These are phyloP conservation scores for Plasmopara viticola DNA, from an alignment of 352 stramenopile genomes.

Conservation along the genomic window DNA sequence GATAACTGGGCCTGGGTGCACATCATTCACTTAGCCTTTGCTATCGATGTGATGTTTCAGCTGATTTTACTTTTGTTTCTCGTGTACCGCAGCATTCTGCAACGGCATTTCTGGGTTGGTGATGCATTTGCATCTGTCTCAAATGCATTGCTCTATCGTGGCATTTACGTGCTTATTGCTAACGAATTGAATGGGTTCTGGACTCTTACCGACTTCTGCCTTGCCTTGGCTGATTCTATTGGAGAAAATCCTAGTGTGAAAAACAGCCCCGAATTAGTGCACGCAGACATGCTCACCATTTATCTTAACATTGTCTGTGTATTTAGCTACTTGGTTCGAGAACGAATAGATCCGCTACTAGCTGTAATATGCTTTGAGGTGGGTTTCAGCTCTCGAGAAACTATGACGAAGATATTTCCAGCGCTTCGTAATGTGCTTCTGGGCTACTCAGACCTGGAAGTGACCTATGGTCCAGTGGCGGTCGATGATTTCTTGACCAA, in stretches of 20 bases:
- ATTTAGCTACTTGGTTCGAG: slow-evolving; percentile 27
- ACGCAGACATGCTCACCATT: slow-evolving; percentile 34
- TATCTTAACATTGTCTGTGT: slow-evolving; percentile 27
- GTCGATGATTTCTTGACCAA: slow-evolving; percentile 20
- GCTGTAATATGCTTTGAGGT: slow-evolving; percentile 26
- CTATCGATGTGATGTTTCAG: slow-evolving; percentile 31
- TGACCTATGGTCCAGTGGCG: slow-evolving; percentile 8
- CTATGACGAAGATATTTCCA: slow-evolving; percentile 15
- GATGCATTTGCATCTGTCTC: slow-evolving; percentile 45
- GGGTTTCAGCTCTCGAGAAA: slow-evolving; percentile 17
- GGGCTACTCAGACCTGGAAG: slow-evolving; percentile 8
- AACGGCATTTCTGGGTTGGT: slow-evolving; percentile 38
- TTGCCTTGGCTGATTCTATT: slow-evolving; percentile 15
- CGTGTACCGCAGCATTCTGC: slow-evolving; percentile 27
- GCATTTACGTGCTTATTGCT: slow-evolving; percentile 25
- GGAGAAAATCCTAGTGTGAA: slow-evolving; percentile 7
- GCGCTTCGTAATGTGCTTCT: slow-evolving; percentile 12
- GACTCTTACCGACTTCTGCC: slow-evolving; percentile 34
- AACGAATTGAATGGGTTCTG: slow-evolving; percentile 46
- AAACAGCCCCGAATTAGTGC: slow-evolving; percentile 17
- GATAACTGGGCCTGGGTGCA: slow-evolving; percentile 54
- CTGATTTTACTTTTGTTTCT: slow-evolving; percentile 34
- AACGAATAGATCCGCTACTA: slow-evolving; percentile 30
- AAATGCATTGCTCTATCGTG: slow-evolving; percentile 26
- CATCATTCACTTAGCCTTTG: slow-evolving; percentile 38